Percentiles rank a stretch among this genome's conserved stretches.
phyloP scores from a whole-genome alignment of 2,329 filamentous ascomycete species.

The Calonectria montana region DNA sequence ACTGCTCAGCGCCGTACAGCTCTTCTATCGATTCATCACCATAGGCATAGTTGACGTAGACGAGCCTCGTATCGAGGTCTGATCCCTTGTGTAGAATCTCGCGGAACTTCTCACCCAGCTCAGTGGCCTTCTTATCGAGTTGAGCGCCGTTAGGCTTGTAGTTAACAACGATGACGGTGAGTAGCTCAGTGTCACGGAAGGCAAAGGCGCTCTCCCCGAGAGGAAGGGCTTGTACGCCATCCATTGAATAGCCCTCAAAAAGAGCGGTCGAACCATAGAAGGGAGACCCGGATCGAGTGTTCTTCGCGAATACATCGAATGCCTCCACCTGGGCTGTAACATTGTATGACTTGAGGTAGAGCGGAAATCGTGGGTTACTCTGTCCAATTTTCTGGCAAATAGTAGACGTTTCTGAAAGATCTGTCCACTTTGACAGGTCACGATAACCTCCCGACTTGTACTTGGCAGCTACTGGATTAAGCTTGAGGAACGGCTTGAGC shows the following conservation, averaged over 20 bases:
- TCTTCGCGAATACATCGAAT: conserved; percentile 29
- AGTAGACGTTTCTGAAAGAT: conserved; percentile 21
- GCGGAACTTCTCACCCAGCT: conserved; percentile 28
- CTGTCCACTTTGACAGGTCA: conserved; percentile 34
- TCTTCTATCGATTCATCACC: conserved; percentile 55
- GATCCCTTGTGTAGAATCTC: conserved; percentile 26
- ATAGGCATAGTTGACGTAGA: conserved; percentile 63
- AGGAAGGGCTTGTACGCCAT: conserved; percentile 46
- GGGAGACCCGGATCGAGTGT: conserved; percentile 22
- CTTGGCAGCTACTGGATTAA: conserved; percentile 51
- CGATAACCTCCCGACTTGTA: conserved; percentile 36
- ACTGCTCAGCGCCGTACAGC: conserved; percentile 61
- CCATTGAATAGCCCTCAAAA: conserved; percentile 65
- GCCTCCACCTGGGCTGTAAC: conserved; percentile 27
- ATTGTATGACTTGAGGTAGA: conserved; percentile 36
- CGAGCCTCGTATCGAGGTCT: conserved; percentile 19
- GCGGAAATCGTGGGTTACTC: conserved; percentile 37
- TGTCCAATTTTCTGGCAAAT: conserved; percentile 38
- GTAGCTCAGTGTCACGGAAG: conserved; percentile 36
- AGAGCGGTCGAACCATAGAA: conserved; percentile 55
- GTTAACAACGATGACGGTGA: conserved; percentile 33
- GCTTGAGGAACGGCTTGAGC: conserved; percentile 56
- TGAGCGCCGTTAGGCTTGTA: conserved; percentile 25
- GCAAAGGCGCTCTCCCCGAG: conserved; percentile 29
- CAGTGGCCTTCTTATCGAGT: conserved; percentile 29